Evolutionary conservation across 2,329 filamentous ascomycete species (phyloP).

Genomic region (Acephala macrosclerotiorum): DNA sequence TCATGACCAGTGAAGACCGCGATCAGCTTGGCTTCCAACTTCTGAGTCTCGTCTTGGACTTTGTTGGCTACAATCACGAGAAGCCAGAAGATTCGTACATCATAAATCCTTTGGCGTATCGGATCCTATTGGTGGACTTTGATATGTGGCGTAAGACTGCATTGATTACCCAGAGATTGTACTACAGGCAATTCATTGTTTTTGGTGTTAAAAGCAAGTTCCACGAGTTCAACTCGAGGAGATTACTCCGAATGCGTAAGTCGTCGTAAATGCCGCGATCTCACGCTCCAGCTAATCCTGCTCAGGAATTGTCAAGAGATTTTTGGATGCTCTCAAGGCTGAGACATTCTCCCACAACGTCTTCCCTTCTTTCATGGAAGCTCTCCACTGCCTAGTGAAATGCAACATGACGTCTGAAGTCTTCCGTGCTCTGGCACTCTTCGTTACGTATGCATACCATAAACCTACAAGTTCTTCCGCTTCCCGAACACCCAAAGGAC

Average conservation of each 20-base stretch:
- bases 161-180: constrained; percentile 80
- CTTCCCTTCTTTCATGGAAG: constrained; percentile 77
- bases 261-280: constrained; percentile 26
- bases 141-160: constrained; percentile 90
- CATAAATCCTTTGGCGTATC: constrained; percentile 93
- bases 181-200: constrained; percentile 89
- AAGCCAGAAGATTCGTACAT: constrained; percentile 88
- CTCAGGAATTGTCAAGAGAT: constrained; percentile 84
- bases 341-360: constrained; percentile 78
- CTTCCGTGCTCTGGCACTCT: constrained; percentile 85
- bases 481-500: constrained; percentile 59
- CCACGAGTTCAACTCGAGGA: constrained; percentile 88
- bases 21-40: constrained; percentile 67
- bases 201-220: constrained; percentile 93
- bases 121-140: constrained; percentile 88
- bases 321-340: constrained; percentile 89
- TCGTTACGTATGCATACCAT: constrained; percentile 92
- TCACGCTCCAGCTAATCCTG: constrained; percentile 31
- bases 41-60: constrained; percentile 79
- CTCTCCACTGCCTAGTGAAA: constrained; percentile 81
- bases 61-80: constrained; percentile 87
- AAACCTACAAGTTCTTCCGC: constrained; percentile 53
- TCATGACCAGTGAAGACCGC: constrained; percentile 59
- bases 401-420: constrained; percentile 85
- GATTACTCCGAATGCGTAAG: constrained; percentile 89